Evolutionary conservation across 2,329 filamentous ascomycete species (phyloP).

Genomic region (Aureobasidium vineae): DNA sequence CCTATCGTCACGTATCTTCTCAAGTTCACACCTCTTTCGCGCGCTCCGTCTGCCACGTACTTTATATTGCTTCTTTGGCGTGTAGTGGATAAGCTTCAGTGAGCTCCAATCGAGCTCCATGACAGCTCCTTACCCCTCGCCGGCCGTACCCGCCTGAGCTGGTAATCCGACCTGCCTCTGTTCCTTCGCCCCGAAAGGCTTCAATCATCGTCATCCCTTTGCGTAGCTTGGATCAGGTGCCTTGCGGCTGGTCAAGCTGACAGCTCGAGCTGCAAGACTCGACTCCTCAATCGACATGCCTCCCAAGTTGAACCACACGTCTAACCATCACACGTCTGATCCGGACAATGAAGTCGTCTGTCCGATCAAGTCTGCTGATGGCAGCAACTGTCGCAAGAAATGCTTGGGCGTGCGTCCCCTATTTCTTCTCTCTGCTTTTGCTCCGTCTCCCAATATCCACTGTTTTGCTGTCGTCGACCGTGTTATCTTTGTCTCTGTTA

Average conservation of each 20-base stretch:
- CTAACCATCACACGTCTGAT: conserved; percentile 65
- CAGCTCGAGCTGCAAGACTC: conserved; percentile 18
- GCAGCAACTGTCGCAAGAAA: conserved; percentile 93
- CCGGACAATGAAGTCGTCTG: conserved; percentile 96
- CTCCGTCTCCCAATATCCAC: conserved; percentile 14
- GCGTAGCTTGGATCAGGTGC: conserved; percentile 22
- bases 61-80: conserved; percentile 17
- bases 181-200: conserved; percentile 22
- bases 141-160: conserved; percentile 6
- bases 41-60: conserved; percentile 1
- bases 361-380: conserved; percentile 92
- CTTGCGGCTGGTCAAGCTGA: conserved; percentile 24
- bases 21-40: neutral
- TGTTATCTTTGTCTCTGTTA: conserved; percentile 9
- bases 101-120: conserved; percentile 27
- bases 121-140: conserved; percentile 23
- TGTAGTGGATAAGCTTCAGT: conserved; percentile 21
- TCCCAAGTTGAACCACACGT: conserved; percentile 80
- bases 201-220: conserved; percentile 23
- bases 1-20: conserved; percentile 19
- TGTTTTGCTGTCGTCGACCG: conserved; percentile 7
- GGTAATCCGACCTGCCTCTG: conserved; percentile 12
- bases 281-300: conserved; percentile 62
- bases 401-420: conserved; percentile 86
- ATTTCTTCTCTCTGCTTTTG: conserved; percentile 26